phyloP scores from a whole-genome alignment of 768 basidiomycete species.

The Russula abietina region DNA sequence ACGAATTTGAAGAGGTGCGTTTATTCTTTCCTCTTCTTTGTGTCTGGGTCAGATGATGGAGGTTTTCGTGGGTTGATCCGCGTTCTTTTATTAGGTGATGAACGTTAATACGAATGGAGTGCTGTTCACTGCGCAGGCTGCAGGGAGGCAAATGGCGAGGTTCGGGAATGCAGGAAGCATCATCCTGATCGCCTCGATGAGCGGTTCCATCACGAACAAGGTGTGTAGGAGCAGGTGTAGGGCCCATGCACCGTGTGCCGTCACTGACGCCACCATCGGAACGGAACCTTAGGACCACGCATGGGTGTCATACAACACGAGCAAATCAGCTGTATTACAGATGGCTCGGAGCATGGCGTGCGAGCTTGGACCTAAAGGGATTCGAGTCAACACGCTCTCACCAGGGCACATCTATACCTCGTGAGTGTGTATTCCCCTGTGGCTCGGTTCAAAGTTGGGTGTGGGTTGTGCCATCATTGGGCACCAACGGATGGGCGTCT shows the following conservation, averaged over 20 bases:
- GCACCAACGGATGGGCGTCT: background rate
- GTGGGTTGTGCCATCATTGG: background rate
- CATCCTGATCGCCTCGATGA: slow-evolving; percentile 41
- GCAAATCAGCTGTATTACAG: slow-evolving; percentile 73
- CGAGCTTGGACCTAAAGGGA: slow-evolving; percentile 58
- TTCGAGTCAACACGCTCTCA: slow-evolving; percentile 71
- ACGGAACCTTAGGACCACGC: slow-evolving; percentile 49
- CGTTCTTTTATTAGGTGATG: slow-evolving; percentile 41
- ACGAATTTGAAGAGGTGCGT: too few species aligned
- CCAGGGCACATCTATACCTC: slow-evolving; percentile 69
- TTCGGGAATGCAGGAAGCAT: slow-evolving; percentile 37
- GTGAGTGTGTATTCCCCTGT: slow-evolving; percentile 4
- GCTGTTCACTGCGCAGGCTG: slow-evolving; percentile 35
- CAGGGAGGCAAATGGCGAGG: slow-evolving; percentile 34
- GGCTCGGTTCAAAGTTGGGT: background rate
- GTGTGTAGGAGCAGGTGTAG: slow-evolving; percentile 33
- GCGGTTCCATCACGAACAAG: slow-evolving; percentile 54
- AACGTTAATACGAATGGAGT: slow-evolving; percentile 52
- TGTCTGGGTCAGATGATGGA: background rate
- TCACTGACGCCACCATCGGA: background rate
- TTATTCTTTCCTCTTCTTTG: background rate
- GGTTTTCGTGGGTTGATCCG: background rate
- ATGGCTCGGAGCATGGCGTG: slow-evolving; percentile 81
- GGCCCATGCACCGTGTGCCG: background rate
- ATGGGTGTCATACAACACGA: slow-evolving; percentile 72